A percentile compares a stretch with the other conserved stretches of the same genome.
Conservation (phyloP, 768 basidiomycete genomes). For the Amanita molliuscula region DNA sequence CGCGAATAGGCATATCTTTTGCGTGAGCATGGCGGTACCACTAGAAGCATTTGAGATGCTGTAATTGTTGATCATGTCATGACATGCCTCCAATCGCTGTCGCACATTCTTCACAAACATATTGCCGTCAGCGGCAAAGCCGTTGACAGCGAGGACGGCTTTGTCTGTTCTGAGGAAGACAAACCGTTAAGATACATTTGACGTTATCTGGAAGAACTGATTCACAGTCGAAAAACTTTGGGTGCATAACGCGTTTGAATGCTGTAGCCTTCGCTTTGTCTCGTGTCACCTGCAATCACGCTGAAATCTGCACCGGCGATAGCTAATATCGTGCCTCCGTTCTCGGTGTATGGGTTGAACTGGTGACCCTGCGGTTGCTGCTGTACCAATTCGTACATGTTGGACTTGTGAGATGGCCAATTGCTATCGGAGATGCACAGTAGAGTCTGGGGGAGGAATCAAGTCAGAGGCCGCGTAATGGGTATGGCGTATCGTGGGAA, state of each 20-base stretch:
- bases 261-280: slow-evolving; percentile 94
- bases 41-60: slow-evolving; percentile 26
- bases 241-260: slow-evolving; percentile 98
- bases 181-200: slow-evolving; percentile 2
- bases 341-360: slow-evolving; percentile 87
- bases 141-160: slow-evolving; percentile 90
- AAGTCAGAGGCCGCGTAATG: slow-evolving; percentile 32
- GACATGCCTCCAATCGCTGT: slow-evolving; percentile 81
- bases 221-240: slow-evolving; percentile 90
- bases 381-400: slow-evolving; percentile 26
- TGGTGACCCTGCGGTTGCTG: slow-evolving; percentile 39
- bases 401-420: slow-evolving; percentile 21
- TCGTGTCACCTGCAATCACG: slow-evolving; percentile 93
- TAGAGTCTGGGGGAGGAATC: slow-evolving; percentile 15
- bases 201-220: slow-evolving; percentile 7
- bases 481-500: slow-evolving; percentile 34
- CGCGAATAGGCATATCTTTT: slow-evolving; percentile 93
- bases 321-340: slow-evolving; percentile 94
- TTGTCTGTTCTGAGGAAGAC: slow-evolving; percentile 63
- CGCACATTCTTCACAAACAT: slow-evolving; percentile 96
- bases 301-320: slow-evolving; percentile 90
- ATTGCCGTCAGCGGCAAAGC: slow-evolving; percentile 95
- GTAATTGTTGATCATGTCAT: slow-evolving; percentile 3
- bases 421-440: slow-evolving; percentile 1
- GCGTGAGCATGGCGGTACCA: slow-evolving; percentile 98